Conservation (phyloP, 2,329 filamentous ascomycete genomes). For the Epichloe brachyelytri region DNA sequence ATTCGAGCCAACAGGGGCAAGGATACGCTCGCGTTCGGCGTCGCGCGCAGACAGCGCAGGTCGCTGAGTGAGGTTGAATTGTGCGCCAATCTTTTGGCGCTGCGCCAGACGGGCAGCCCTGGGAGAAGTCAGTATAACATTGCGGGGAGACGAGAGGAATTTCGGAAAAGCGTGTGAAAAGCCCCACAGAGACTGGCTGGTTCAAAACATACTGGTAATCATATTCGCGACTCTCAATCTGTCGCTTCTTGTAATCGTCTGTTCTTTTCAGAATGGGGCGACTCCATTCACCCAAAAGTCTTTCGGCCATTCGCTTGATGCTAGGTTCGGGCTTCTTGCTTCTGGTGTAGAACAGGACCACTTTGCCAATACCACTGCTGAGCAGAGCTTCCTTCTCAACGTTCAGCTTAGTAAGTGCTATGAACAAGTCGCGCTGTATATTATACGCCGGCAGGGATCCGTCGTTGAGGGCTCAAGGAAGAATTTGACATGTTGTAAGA, state of each 20-base stretch:
- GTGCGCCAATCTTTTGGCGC: slow-evolving; percentile 32
- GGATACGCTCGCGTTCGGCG: slow-evolving; percentile 42
- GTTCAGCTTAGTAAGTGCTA: slow-evolving; percentile 63
- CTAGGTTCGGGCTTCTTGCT: slow-evolving; percentile 76
- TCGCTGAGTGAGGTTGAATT: slow-evolving; percentile 37
- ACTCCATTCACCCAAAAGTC: slow-evolving; percentile 90
- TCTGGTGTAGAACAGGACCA: slow-evolving; percentile 93
- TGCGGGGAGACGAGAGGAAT: neutral
- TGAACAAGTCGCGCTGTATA: slow-evolving; percentile 90
- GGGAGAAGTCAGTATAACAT: slow-evolving; percentile 5
- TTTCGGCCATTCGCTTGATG: slow-evolving; percentile 90
- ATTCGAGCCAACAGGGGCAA: slow-evolving; percentile 40
- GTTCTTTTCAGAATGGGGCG: slow-evolving; percentile 86
- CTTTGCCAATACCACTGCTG: slow-evolving; percentile 88
- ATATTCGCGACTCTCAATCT: slow-evolving; percentile 49
- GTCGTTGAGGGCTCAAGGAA: slow-evolving; percentile 94
- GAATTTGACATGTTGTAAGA: slow-evolving; percentile 89
- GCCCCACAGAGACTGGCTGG: neutral
- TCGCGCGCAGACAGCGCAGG: slow-evolving; percentile 32
- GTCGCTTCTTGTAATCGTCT: slow-evolving; percentile 85
- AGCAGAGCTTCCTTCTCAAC: slow-evolving; percentile 85
- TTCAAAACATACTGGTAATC: slow-evolving; percentile 39
- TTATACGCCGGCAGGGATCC: slow-evolving; percentile 91
- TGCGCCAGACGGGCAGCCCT: slow-evolving; percentile 43
- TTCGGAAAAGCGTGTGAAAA: neutral